Base-by-base conservation (phyloP, 768 basidiomycete species). In the Lyophyllum decastes region DNA sequence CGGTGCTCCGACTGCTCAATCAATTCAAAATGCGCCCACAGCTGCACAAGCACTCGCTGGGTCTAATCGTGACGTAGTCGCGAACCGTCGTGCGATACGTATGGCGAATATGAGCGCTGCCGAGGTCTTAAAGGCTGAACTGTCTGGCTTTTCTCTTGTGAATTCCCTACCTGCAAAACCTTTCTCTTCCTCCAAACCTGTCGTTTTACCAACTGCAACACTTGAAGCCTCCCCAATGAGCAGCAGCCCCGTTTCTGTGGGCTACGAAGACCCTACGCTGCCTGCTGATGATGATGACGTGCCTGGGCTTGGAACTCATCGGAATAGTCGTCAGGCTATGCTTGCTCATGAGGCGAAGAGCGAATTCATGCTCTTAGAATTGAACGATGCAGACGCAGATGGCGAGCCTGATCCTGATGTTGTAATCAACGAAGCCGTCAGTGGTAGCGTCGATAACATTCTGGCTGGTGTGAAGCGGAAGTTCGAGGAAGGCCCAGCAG, bases 81-180 rank as follows among this genome's bases (percentile, higher is more conserved):
- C 89, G 49, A 96, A 96, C 72, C 86, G 94, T 41, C 84, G 86
- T 61, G 92, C 91, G 24, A 93, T 97, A 62, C 86, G 95, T 59
- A 88, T 96, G 84, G 96, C 96, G 26, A 98, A 98, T 69, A 85
- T 98, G 86, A 93, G 87, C 77, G 96, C 96, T 45, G 95, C 95
- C 54, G 93, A 98, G 70, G 84, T 89, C 71, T 80, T 98, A 66
- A 95, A 93, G 75, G 94, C 93, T 51, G 93, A 98, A 73, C 73
- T 98, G 61, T 83, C 87, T 62, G 84, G 86, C 21, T 70, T 79
- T 59, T 70, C 78, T 56, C 78, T 77, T 59, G 79, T 81, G 47
- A 81, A 81, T 61, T 72, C 77, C 34, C 71, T 76, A 45, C 73
- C 77, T 52, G 67, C 75, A 53, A 76, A 75, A 61, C 67, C 77